These are phyloP conservation scores for Biscutella auriculata DNA, from an alignment of 441 rosid species.

Conservation along the genomic window DNA sequence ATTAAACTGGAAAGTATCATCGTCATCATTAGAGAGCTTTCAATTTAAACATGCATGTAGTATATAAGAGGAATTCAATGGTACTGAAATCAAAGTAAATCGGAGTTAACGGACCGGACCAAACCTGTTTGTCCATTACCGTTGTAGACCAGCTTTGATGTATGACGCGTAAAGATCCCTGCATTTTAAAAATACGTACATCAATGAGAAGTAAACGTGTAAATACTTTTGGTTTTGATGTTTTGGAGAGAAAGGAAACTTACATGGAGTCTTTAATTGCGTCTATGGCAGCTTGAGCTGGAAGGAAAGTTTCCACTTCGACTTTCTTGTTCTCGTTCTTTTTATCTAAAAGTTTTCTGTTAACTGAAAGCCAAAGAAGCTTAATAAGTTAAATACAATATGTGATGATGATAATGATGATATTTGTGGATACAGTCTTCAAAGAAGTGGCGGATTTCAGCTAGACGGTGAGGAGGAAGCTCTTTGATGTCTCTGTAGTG, in stretches of 20 bases:
- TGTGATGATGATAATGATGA: slow-evolving; percentile 2
- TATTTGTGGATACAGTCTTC: slow-evolving; percentile 80
- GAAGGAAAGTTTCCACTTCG: slow-evolving; percentile 77
- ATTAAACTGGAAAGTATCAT: not conserved
- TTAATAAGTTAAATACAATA: not conserved
- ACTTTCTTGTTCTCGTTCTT: slow-evolving; percentile 98
- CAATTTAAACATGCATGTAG: not conserved
- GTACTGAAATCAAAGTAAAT: not conserved
- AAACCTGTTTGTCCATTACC: slow-evolving; percentile 25
- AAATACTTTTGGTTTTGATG: not conserved
- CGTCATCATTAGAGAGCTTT: not conserved
- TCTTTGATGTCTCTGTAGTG: slow-evolving; percentile 87
- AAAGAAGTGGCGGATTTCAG: slow-evolving; percentile 94
- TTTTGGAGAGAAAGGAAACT: slow-evolving; percentile 16
- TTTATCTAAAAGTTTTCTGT: slow-evolving; percentile 45
- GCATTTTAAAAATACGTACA: slow-evolving; percentile 16
- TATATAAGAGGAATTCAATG: not conserved
- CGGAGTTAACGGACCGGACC: not conserved
- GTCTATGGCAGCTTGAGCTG: slow-evolving; percentile 56
- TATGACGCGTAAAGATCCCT: slow-evolving; percentile 95
- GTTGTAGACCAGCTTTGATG: slow-evolving; percentile 82
- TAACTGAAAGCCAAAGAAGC: slow-evolving; percentile 13
- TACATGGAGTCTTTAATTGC: slow-evolving; percentile 89
- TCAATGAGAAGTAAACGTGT: not conserved
- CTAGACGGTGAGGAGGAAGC: slow-evolving; percentile 94